Conservation (phyloP, 441 rosid genomes). For the Macaranga tanarius region DNA sequence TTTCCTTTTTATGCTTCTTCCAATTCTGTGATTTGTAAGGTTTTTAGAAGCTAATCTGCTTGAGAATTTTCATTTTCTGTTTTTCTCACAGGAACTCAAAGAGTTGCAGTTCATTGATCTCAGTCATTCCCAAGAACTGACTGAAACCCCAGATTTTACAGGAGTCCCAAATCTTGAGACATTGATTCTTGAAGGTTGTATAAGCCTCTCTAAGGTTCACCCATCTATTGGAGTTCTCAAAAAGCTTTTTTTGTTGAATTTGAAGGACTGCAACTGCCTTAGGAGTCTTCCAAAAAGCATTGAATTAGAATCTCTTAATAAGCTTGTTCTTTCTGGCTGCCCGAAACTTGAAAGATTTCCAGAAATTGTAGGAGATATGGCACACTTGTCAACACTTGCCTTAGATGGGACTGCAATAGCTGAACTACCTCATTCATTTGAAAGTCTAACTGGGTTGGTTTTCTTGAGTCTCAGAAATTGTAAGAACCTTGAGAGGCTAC, state of each 20-base stretch:
- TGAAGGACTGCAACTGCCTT: slow-evolving; percentile 15
- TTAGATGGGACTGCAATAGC: slow-evolving; percentile 24
- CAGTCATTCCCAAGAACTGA: slow-evolving; percentile 21
- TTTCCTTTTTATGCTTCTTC: neutral
- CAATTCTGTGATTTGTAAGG: neutral
- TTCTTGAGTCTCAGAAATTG: slow-evolving; percentile 19
- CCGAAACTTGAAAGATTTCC: slow-evolving; percentile 20
- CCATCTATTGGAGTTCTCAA: slow-evolving; percentile 7
- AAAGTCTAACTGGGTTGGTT: slow-evolving; percentile 10
- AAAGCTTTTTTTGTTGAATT: slow-evolving; percentile 3
- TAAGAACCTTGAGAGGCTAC: slow-evolving; percentile 18
- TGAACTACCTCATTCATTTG: slow-evolving; percentile 17
- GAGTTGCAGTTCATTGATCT: slow-evolving; percentile 24
- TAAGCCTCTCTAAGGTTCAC: slow-evolving; percentile 18
- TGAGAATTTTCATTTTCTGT: neutral
- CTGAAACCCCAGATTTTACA: slow-evolving; percentile 24
- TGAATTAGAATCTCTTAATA: slow-evolving; percentile 22
- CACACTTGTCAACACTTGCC: slow-evolving; percentile 7
- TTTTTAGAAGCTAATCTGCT: neutral
- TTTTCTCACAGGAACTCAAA: slow-evolving; percentile 10
- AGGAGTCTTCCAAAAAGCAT: slow-evolving; percentile 13
- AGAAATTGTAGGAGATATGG: slow-evolving; percentile 20
- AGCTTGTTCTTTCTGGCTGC: slow-evolving; percentile 26
- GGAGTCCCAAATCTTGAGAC: slow-evolving; percentile 27
- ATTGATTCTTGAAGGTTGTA: slow-evolving; percentile 26